phyloP scores from a whole-genome alignment of 2,329 filamentous ascomycete genomes.

The Xylariaceae sp. region DNA sequence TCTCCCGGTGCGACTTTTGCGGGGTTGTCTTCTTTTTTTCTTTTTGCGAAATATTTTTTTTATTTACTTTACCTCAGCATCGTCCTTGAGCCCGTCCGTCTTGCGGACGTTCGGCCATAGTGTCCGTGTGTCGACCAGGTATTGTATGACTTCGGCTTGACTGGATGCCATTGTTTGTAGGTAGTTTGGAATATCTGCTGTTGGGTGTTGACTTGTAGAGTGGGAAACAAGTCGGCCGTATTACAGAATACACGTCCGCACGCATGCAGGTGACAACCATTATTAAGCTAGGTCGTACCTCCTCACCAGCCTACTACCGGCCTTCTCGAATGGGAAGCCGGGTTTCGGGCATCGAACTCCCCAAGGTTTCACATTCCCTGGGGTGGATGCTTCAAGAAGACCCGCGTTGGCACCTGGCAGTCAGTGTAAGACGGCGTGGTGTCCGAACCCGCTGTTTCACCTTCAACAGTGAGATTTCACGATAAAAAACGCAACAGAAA shows the following conservation, averaged over 20 bases:
- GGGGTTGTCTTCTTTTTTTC: no score
- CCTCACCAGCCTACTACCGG: neutral
- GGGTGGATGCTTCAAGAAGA: no score
- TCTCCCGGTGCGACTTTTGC: no score
- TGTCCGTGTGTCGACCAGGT: conserved; percentile 55
- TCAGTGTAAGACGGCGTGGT: no score
- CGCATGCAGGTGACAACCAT: conserved; percentile 10
- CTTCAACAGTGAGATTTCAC: no score
- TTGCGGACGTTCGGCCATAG: conserved; percentile 50
- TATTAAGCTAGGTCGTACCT: conserved; percentile 2
- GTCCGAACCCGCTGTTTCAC: no score
- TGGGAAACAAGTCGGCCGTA: neutral
- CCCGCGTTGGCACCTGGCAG: no score
- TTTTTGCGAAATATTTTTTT: no score
- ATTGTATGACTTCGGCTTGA: conserved; percentile 46
- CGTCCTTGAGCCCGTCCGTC: conserved; percentile 43
- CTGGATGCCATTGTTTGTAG: conserved; percentile 28
- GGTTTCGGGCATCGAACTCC: neutral
- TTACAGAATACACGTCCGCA: neutral
- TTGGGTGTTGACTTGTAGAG: conserved; percentile 3
- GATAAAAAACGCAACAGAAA: no score
- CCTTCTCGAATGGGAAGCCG: neutral
- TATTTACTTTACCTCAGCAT: conserved; percentile 37
- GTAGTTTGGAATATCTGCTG: no score
- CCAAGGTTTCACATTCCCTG: no score